Percentiles rank a stretch among this genome's conserved stretches.
Conservation (phyloP, 2,329 filamentous ascomycete genomes). For the Macrophomina phaseolina region DNA sequence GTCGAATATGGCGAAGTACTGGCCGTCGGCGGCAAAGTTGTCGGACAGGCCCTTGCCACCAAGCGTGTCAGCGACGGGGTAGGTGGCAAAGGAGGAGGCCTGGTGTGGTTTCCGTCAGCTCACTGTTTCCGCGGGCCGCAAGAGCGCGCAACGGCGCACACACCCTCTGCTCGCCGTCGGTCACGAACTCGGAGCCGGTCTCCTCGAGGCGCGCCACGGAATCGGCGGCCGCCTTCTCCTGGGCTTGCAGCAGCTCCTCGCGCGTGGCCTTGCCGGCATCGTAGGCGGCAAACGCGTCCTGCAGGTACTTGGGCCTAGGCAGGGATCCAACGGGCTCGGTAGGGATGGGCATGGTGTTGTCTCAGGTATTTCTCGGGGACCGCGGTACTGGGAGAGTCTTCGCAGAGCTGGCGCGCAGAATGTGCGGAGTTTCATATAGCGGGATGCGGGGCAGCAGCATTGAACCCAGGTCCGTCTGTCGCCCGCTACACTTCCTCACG, state of each 20-base stretch:
- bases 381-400: constrained; percentile 1
- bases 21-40: constrained; percentile 37
- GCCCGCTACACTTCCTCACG: not conserved
- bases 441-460: constrained; percentile 9
- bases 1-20: constrained; percentile 43
- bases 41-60: constrained; percentile 39
- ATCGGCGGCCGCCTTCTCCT: constrained; percentile 41
- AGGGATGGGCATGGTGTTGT: constrained; percentile 28
- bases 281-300: constrained; percentile 38
- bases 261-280: constrained; percentile 35
- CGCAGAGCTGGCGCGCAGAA: not conserved
- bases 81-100: constrained; percentile 41
- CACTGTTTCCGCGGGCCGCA: too few species aligned
- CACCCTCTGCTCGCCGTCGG: constrained; percentile 40
- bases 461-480: not conserved
- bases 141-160: not conserved
- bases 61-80: constrained; percentile 39
- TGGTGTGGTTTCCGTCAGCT: not conserved
- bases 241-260: constrained; percentile 35
- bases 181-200: constrained; percentile 37
- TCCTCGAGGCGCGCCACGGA: constrained; percentile 36
- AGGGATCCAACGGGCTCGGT: constrained; percentile 30
- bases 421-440: constrained; percentile 5
- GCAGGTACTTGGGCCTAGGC: constrained; percentile 32
- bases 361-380: not conserved